phyloP scores from a whole-genome alignment of 257 asterid genomes.

The Solanum dulcamara region DNA sequence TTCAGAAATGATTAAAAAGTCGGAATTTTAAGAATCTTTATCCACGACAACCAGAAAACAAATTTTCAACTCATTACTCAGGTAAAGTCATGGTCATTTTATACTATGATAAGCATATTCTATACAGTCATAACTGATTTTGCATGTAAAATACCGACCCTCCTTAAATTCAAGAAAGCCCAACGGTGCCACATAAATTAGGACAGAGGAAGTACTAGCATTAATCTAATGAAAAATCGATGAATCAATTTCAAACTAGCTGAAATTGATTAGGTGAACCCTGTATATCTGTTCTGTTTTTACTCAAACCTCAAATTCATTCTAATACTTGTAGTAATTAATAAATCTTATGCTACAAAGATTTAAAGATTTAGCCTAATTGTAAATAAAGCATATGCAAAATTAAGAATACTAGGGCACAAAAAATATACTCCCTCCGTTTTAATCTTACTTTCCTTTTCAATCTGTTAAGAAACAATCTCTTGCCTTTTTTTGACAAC shows the following conservation, averaged over 20 bases:
- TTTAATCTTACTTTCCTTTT: not conserved
- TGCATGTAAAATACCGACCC: not conserved
- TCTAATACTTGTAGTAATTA: not conserved
- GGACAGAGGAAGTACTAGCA: not conserved
- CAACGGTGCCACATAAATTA: not conserved
- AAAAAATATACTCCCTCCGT: not conserved
- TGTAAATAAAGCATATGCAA: not conserved
- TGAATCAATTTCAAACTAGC: not conserved
- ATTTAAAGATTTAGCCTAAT: not conserved
- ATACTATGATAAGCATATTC: not conserved
- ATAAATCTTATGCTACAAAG: not conserved
- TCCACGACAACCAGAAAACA: not conserved
- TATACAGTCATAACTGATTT: not conserved
- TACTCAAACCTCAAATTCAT: not conserved
- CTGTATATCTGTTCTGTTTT: not conserved
- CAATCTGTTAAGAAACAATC: rapidly evolving
- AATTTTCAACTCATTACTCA: not conserved
- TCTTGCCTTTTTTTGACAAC: not conserved
- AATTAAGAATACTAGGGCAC: not conserved
- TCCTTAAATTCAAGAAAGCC: not conserved
- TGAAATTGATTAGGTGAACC: not conserved
- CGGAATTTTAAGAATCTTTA: not conserved
- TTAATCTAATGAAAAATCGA: not conserved
- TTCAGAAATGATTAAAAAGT: not conserved
- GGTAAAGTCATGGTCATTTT: not conserved